A percentile compares a stretch with the other conserved stretches of the same genome.
These are phyloP conservation scores for Lachnellula subtilissima DNA, from an alignment of 2,329 filamentous ascomycete genomes.

Conservation along the genomic window DNA sequence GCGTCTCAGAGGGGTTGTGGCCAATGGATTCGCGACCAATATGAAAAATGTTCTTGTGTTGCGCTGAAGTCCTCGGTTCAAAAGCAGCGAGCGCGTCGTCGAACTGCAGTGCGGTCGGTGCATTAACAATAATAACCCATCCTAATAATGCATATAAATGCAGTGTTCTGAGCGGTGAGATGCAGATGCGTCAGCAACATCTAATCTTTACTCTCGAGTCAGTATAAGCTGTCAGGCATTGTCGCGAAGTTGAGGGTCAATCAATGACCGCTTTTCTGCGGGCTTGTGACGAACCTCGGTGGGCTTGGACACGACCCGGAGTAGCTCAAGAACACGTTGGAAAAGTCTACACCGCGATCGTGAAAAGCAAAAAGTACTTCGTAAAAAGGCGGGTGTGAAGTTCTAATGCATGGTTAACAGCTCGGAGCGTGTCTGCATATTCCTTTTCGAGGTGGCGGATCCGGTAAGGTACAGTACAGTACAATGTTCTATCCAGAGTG, in stretches of 20 bases:
- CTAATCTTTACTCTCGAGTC: not conserved
- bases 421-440: not conserved
- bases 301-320: not conserved
- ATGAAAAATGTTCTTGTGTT: conserved; percentile 6
- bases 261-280: too few species aligned
- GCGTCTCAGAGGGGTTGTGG: conserved; percentile 12
- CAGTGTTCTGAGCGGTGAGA: conserved; percentile 19
- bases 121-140: not conserved
- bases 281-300: not conserved
- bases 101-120: conserved; percentile 2
- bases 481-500: not conserved
- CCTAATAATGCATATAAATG: conserved; percentile 2
- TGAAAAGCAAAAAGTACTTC: not conserved
- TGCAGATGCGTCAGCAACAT: conserved; percentile 4
- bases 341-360: not conserved
- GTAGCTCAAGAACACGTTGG: not conserved
- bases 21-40: conserved; percentile 23
- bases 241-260: conserved; percentile 1
- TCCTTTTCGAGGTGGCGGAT: not conserved
- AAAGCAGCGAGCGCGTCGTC: conserved; percentile 11
- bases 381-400: not conserved
- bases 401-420: too few species aligned
- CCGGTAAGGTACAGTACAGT: not conserved
- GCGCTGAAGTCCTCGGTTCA: not conserved
- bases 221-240: not conserved